Evolutionary conservation across 2,329 filamentous ascomycete species (phyloP).

Genomic region (Verticillium isaacii): DNA sequence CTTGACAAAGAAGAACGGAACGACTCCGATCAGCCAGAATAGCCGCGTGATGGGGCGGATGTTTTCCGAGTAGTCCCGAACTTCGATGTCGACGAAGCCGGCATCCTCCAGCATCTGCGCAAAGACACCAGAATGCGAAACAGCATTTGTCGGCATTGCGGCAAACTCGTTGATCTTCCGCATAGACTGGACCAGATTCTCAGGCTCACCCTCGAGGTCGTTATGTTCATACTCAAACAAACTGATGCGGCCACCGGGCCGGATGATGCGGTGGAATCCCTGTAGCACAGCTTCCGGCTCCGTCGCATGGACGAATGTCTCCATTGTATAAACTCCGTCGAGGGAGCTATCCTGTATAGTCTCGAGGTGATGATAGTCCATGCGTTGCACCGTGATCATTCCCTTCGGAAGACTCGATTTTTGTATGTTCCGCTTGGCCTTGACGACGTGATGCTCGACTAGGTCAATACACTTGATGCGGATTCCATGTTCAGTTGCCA

Average conservation of each 20-base stretch:
- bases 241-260: conserved; percentile 40
- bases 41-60: conserved; percentile 42
- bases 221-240: conserved; percentile 42
- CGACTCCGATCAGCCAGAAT: conserved; percentile 38
- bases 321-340: conserved; percentile 52
- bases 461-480: conserved; percentile 44
- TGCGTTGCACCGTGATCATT: conserved; percentile 30
- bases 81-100: conserved; percentile 38
- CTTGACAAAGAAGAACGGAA: conserved; percentile 40
- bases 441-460: conserved; percentile 38
- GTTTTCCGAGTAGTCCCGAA: conserved; percentile 39
- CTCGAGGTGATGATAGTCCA: conserved; percentile 48
- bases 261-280: conserved; percentile 42
- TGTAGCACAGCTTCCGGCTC: conserved; percentile 35
- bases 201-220: too few species aligned
- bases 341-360: conserved; percentile 21
- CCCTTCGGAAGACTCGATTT: conserved; percentile 24
- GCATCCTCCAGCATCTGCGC: conserved; percentile 34
- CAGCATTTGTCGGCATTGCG: conserved; percentile 39
- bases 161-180: conserved; percentile 33
- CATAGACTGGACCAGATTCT: conserved; percentile 26
- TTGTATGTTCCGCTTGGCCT: conserved; percentile 35
- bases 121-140: conserved; percentile 32
- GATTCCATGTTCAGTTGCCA: conserved; percentile 28
- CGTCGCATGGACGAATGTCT: conserved; percentile 50